These are phyloP conservation scores for Coniella lustricola DNA, from an alignment of 2,329 filamentous ascomycete genomes.

Conservation along the genomic window DNA sequence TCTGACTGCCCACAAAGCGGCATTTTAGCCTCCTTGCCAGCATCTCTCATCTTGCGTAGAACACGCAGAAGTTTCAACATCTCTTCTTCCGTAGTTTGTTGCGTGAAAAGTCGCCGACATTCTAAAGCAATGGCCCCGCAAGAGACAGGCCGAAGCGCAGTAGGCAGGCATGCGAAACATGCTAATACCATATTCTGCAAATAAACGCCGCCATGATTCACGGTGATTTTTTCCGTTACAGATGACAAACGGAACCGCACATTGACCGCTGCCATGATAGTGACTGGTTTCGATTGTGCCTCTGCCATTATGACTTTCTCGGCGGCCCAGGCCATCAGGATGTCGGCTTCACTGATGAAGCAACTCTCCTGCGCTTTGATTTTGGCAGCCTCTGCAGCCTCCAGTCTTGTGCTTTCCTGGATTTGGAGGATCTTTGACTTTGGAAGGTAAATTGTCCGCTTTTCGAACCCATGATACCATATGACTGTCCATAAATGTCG, in stretches of 20 bases:
- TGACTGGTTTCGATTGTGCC: constrained; percentile 19
- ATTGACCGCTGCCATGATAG: constrained; percentile 22
- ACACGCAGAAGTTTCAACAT: constrained; percentile 24
- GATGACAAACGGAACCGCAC: constrained; percentile 21
- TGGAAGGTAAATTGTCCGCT: constrained; percentile 32
- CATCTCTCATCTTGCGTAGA: constrained; percentile 16
- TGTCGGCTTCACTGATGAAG: constrained; percentile 38
- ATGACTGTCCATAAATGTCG: constrained; percentile 25
- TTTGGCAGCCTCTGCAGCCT: constrained; percentile 18
- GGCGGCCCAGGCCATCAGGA: constrained; percentile 33
- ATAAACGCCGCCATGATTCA: constrained; percentile 17
- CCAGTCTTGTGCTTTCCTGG: constrained; percentile 24
- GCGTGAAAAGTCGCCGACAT: constrained; percentile 26
- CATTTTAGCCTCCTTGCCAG: constrained; percentile 17
- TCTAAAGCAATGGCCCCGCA: constrained; percentile 24
- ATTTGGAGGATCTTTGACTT: constrained; percentile 23
- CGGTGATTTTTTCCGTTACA: constrained; percentile 7
- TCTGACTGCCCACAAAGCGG: constrained; percentile 26
- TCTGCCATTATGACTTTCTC: constrained; percentile 19
- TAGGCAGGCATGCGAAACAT: constrained; percentile 19
- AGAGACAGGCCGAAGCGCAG: constrained; percentile 19
- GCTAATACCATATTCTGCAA: constrained; percentile 23
- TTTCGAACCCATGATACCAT: constrained; percentile 25
- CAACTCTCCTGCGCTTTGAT: constrained; percentile 17
- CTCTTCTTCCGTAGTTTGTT: constrained; percentile 29